Percentiles rank a stretch among this genome's conserved stretches.
These are phyloP conservation scores for Agrocybe chaxingu DNA, from an alignment of 768 basidiomycete genomes.

Conservation along the genomic window DNA sequence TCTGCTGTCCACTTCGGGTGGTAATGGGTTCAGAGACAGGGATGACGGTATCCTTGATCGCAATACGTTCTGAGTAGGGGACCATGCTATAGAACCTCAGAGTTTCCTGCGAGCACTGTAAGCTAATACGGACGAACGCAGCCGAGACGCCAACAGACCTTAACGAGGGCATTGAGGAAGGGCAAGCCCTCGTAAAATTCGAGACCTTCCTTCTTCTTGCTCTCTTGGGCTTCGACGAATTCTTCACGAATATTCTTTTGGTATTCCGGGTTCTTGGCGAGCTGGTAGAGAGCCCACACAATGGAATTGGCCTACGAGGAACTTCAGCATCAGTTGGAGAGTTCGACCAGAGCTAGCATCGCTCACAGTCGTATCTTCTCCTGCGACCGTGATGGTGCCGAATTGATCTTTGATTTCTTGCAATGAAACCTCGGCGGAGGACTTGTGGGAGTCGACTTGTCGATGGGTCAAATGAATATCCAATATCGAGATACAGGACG, in stretches of 20 bases:
- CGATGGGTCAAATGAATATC: neutral
- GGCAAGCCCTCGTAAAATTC: conserved; percentile 3
- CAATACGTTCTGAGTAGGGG: conserved; percentile 4
- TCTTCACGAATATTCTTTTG: conserved; percentile 4
- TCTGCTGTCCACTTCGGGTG: neutral
- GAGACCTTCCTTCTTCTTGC: neutral
- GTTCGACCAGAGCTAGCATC: no score
- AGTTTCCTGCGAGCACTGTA: neutral
- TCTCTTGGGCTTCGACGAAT: neutral
- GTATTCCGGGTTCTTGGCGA: neutral
- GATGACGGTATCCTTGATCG: neutral
- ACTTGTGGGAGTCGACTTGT: neutral
- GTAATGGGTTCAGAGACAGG: neutral
- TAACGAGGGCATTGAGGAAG: conserved; percentile 7
- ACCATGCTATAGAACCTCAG: conserved; percentile 1
- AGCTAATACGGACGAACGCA: neutral
- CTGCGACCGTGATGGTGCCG: conserved; percentile 2
- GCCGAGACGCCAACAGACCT: neutral
- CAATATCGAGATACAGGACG: neutral
- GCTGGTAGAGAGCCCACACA: conserved; percentile 3
- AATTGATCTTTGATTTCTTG: conserved; percentile 6
- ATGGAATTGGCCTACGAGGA: conserved; percentile 2
- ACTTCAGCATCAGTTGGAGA: neutral
- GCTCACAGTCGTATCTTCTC: conserved; percentile 7
- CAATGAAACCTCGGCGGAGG: neutral